Evolutionary conservation across 1,284 basidiomycete genomes (phyloP).

Genomic region (Vanrija pseudolonga): DNA sequence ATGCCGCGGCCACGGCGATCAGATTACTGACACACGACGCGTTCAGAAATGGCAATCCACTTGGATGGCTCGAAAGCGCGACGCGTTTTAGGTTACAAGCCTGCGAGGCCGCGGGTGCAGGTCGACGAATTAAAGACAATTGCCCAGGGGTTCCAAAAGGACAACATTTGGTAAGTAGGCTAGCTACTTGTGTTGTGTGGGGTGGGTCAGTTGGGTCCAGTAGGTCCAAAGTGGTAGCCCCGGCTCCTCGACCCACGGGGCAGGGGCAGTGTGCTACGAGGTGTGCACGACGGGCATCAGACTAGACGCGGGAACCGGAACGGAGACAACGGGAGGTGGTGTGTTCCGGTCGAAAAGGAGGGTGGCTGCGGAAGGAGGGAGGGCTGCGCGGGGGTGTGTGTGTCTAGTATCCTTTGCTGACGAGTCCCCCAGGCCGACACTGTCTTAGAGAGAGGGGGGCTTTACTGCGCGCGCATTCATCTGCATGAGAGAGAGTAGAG

Average conservation of each 20-base stretch:
- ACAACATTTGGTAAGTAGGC: slow-evolving; percentile 39
- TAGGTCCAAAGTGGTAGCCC: neutral
- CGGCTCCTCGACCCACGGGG: neutral
- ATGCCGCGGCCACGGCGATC: slow-evolving; percentile 2
- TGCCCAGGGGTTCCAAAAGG: slow-evolving; percentile 42
- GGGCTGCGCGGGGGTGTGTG: neutral
- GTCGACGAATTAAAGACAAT: slow-evolving; percentile 38
- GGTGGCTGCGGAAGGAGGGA: neutral
- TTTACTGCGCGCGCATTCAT: too few relatives aligned
- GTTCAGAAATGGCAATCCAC: slow-evolving; percentile 55
- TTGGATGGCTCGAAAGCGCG: slow-evolving; percentile 43
- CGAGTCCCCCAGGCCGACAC: too few relatives aligned
- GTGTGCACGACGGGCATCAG: neutral
- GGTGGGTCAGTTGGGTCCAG: too few relatives aligned
- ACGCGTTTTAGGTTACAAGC: slow-evolving; percentile 62
- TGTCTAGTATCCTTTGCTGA: neutral
- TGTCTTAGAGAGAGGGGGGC: too few relatives aligned
- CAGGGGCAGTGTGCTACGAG: neutral
- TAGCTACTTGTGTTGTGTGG: neutral
- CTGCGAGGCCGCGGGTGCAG: slow-evolving; percentile 57
- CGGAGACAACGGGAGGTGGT: neutral
- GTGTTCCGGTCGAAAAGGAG: neutral
- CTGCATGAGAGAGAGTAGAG: too few relatives aligned
- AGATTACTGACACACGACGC: too few relatives aligned
- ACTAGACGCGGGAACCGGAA: neutral